Conservation (phyloP, 495 filamentous ascomycete genomes). For the Tuber melanosporum region DNA sequence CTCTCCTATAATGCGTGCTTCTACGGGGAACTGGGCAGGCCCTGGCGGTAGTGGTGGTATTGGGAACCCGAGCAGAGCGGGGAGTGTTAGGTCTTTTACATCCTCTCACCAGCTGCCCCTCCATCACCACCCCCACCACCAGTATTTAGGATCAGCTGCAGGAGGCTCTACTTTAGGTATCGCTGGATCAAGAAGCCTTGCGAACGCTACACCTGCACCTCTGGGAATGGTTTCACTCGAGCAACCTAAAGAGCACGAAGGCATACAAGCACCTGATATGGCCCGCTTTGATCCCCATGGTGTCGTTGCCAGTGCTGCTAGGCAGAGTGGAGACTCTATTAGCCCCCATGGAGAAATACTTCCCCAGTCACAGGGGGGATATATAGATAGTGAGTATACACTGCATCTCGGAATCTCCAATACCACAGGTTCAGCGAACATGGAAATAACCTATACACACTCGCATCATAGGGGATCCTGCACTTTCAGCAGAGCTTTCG, state of each 20-base stretch:
- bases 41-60: neutral
- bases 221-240: conserved; percentile 30
- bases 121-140: conserved; percentile 40
- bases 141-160: conserved; percentile 32
- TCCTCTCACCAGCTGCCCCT: conserved; percentile 41
- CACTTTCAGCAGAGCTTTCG: conserved; percentile 71
- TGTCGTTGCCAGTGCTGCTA: conserved; percentile 12
- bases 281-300: conserved; percentile 37
- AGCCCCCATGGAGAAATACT: conserved; percentile 20
- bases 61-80: conserved; percentile 44
- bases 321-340: conserved; percentile 6
- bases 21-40: conserved; percentile 44
- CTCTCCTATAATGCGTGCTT: conserved; percentile 51
- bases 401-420: neutral
- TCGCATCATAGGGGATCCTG: conserved; percentile 50
- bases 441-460: conserved; percentile 33
- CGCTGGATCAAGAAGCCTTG: conserved; percentile 22
- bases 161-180: conserved; percentile 13
- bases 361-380: conserved; percentile 31
- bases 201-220: conserved; percentile 7
- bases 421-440: conserved; percentile 9
- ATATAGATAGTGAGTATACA: conserved; percentile 21
- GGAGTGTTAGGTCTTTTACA: conserved; percentile 45
- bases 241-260: conserved; percentile 28
- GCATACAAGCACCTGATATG: conserved; percentile 32